Evolutionary conservation across 805 yeast genomes (phyloP).

Genomic region (Spathaspora girioi): DNA sequence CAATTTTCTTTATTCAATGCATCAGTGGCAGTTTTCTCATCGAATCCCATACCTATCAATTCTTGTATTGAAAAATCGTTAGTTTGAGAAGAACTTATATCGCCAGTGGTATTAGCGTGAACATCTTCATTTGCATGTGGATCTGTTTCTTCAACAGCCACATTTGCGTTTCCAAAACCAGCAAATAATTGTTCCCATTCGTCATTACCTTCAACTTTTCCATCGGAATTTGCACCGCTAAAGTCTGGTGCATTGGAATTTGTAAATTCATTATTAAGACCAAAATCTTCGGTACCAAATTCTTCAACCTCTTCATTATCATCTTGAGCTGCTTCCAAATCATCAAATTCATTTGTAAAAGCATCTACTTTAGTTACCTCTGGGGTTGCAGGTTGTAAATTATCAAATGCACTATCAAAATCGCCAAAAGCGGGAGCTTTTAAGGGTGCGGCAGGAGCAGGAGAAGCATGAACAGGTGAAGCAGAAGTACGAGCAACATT

Average conservation of each 20-base stretch:
- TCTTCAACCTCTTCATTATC: conserved; percentile 26
- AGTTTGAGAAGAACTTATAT: not conserved
- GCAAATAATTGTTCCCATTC: conserved; percentile 96
- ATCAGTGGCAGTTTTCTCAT: conserved; percentile 54
- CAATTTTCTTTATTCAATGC: conserved; percentile 71
- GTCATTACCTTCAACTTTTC: conserved; percentile 41
- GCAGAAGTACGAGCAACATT: not conserved
- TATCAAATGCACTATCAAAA: conserved; percentile 35
- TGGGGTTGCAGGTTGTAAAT: conserved; percentile 32
- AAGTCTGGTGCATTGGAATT: conserved; percentile 30
- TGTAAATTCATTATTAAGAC: conserved; percentile 29
- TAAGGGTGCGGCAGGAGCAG: not conserved
- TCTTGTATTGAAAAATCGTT: conserved; percentile 66
- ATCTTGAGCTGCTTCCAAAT: conserved; percentile 31
- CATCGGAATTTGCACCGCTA: conserved; percentile 22
- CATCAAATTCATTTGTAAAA: conserved; percentile 37
- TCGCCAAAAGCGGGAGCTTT: conserved; percentile 16
- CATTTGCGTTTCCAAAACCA: conserved; percentile 62
- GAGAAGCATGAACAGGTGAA: not conserved
- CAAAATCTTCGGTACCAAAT: conserved; percentile 19
- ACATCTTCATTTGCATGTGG: conserved; percentile 3
- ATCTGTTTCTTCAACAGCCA: not conserved
- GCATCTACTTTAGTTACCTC: conserved; percentile 17
- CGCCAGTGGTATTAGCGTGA: conserved; percentile 20
- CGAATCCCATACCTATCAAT: conserved; percentile 87